Base-by-base conservation (phyloP, 805 yeast species). In the Spencermartinsiella europaea region DNA sequence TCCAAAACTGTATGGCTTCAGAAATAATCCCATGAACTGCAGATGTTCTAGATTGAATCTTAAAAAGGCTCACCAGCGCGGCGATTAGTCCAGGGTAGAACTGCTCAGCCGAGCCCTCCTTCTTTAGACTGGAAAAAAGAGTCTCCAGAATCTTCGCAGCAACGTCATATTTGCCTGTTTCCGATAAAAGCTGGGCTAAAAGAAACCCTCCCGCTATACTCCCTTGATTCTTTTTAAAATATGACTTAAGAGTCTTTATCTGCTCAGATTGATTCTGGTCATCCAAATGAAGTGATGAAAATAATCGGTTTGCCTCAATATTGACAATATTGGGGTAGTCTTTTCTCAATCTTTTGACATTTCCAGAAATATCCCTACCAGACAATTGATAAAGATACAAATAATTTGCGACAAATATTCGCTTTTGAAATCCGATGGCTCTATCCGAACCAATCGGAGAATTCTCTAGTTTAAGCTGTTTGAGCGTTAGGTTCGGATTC, bases 41-140 rank as follows among this genome's bases (percentile, higher is more conserved):
- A 38, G 59, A 59, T 22, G 59, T 60, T 39, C 74, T 66, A 37
- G 75, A 72, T 38, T 72, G 61, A 10, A 60, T 49, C 51, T 77
- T 82, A 59, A 75, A 78, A 4, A 81, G 57, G 12, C 76, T 67
- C 7, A 75, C 66, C 22, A 80, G 62, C 3, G 74, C 63, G 21
- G 79, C 77, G 34, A 75, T 67, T 38, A 83, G 59, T 3, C 77
- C 76, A 2, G 85, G 82, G 3, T 56, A 47, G 3, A 59, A 37
- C 21, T 52, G 46, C 15, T 20, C 36, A 8, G 27, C 27, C 20
- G 38, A 22, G 1, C 34, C 34, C 2, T 40, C 33, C 20, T 20
- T 25, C 36, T 47, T 43, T 14, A 48, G 19, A 4, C n/a, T 25
- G 7, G 21, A 20, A 34, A 37, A 28, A 1, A 42, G 37, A n/a